Evolutionary conservation across 768 basidiomycete genomes (phyloP), one percentile per base, ranked within the genome.

Genomic region (Termitomyces sp.): DNA sequence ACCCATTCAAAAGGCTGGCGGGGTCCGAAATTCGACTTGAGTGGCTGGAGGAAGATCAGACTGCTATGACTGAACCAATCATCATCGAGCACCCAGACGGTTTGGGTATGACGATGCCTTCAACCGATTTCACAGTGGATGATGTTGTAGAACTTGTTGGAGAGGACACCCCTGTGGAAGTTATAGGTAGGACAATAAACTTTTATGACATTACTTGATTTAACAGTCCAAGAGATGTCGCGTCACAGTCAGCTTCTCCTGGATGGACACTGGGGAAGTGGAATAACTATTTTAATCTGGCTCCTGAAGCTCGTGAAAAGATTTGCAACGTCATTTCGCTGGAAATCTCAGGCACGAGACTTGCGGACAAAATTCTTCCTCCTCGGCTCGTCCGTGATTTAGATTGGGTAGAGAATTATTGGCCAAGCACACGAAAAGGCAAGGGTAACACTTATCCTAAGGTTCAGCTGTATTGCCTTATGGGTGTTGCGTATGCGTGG

Each of bases 391-490:
- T 92, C 37, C 80, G 90, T 53, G 92, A 98, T 56, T 69, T 98
- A 62, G 97, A 98, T 65, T 99, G 96, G 96, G 96, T 98, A 6
- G 94, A 97, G 68, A 90, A 88, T 59, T 92, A 87, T 69, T 99
- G 96, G 96, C 94, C 94, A 0, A 79, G 79, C 56, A 84, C 84
- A 47, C 82, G 84, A 64, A 88, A 85, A 69, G 85, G 85, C 37
- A 84, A 84, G 63, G 85, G 87, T 0, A 81, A 91, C 57, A 65
- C 79, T 52, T 94, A 90, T 67, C 96, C 96, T 7, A 96, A 96
- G 66, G 96, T 99, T 2, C 94, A 96, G 66, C 70, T 96, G 51
- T 99, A 99, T 69, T 98, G 96, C 66, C 75, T 99, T 57, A 99
- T 99, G 97, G 92, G 93, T 34, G 94, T 96, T 22, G 87, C 84